A percentile compares a stretch with the other conserved stretches of the same genome.
phyloP scores from a whole-genome alignment of 2,329 filamentous ascomycete genomes.

The Trichoderma atrobrunneum region DNA sequence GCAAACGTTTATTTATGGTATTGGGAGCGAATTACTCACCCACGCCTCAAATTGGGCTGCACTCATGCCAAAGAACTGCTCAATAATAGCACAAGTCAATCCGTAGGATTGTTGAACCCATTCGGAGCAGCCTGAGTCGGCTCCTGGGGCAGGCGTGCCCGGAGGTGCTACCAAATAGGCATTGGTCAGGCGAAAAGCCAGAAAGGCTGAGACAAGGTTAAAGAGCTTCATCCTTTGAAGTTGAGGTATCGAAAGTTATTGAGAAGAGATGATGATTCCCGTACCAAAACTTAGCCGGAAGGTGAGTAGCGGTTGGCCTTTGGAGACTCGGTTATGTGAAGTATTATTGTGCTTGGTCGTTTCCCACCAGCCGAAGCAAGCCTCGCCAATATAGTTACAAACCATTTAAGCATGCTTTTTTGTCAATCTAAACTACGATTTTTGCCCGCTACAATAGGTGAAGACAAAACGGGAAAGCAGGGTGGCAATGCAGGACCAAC shows the following conservation, averaged over 20 bases:
- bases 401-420: no score
- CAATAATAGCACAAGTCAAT: background rate
- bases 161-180: background rate
- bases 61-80: background rate
- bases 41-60: background rate
- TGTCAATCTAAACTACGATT: no score
- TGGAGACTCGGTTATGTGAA: no score
- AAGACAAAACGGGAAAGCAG: no score
- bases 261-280: no score
- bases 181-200: background rate
- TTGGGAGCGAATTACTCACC: background rate
- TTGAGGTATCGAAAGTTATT: background rate
- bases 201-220: background rate
- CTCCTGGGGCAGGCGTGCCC: background rate
- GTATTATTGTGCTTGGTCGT: no score
- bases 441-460: no score
- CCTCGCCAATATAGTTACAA: no score
- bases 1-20: fast-evolving
- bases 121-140: background rate
- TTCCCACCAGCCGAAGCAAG: no score
- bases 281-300: no score
- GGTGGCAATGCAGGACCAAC: no score
- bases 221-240: background rate
- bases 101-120: background rate
- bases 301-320: no score